phyloP scores from a whole-genome alignment of 176 grass and related monocot genomes.

The Oryza punctata region DNA sequence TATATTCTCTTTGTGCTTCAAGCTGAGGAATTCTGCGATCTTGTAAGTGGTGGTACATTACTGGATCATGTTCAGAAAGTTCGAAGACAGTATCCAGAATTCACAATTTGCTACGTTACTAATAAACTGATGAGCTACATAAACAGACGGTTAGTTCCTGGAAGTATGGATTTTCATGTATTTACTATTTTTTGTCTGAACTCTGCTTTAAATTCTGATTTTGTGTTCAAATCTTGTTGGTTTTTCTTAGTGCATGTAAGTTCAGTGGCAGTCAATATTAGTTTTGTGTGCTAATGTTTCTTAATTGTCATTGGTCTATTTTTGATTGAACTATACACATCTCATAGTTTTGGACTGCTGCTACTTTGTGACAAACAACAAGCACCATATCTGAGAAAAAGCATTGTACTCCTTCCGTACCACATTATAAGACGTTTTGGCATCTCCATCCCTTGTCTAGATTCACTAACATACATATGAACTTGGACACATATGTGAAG shows the following conservation, averaged over 20 bases:
- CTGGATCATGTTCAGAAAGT: constrained; percentile 51
- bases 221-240: not conserved
- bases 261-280: not conserved
- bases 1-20: constrained; percentile 74
- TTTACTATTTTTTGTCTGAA: not conserved
- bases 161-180: constrained; percentile 8
- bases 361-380: not conserved
- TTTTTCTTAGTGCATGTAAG: not conserved
- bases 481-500: too few species aligned
- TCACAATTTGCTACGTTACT: constrained; percentile 69
- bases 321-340: not conserved
- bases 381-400: not conserved
- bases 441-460: too few species aligned
- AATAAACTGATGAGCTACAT: constrained; percentile 83
- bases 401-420: not conserved
- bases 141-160: constrained; percentile 65
- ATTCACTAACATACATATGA: too few species aligned
- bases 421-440: too few species aligned
- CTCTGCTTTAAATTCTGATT: not conserved
- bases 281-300: not conserved
- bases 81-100: constrained; percentile 54
- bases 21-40: constrained; percentile 91
- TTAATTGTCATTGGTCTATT: not conserved
- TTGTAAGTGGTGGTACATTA: constrained; percentile 45
- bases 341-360: not conserved